phyloP scores from a whole-genome alignment of 768 basidiomycete species.

The Boletus pseudopeckii region DNA sequence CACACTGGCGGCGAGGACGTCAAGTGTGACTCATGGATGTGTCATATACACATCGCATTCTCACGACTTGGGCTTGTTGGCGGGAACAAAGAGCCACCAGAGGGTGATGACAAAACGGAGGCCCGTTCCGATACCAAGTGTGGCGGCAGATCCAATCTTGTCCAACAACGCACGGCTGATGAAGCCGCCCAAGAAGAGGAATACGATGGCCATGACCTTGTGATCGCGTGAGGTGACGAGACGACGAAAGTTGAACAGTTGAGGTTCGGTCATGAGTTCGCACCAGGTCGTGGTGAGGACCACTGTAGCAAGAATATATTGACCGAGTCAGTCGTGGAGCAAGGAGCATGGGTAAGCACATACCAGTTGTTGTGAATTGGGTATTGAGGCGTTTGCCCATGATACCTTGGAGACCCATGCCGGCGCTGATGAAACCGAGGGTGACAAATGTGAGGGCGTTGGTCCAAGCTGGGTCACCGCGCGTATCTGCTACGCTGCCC shows the following conservation, averaged over 20 bases:
- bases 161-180: conserved; percentile 56
- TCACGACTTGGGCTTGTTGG: conserved; percentile 16
- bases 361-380: conserved; percentile 75
- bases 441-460: conserved; percentile 63
- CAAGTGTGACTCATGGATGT: neutral
- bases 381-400: conserved; percentile 77
- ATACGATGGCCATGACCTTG: conserved; percentile 58
- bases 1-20: neutral
- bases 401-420: conserved; percentile 81
- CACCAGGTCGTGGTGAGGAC: conserved; percentile 89
- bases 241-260: conserved; percentile 57
- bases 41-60: neutral
- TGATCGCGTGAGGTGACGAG: conserved; percentile 64
- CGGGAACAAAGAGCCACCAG: conserved; percentile 64
- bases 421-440: conserved; percentile 74
- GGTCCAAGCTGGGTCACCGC: conserved; percentile 70
- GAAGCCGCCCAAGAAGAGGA: conserved; percentile 80
- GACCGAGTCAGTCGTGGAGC: neutral
- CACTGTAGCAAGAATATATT: conserved; percentile 38
- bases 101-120: conserved; percentile 58
- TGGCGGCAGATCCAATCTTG: conserved; percentile 55
- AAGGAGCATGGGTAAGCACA: conserved; percentile 21
- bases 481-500: conserved; percentile 45
- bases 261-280: conserved; percentile 79
- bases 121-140: conserved; percentile 66